Evolutionary conservation across 768 basidiomycete genomes (phyloP).

Genomic region (Amanita muscaria): DNA sequence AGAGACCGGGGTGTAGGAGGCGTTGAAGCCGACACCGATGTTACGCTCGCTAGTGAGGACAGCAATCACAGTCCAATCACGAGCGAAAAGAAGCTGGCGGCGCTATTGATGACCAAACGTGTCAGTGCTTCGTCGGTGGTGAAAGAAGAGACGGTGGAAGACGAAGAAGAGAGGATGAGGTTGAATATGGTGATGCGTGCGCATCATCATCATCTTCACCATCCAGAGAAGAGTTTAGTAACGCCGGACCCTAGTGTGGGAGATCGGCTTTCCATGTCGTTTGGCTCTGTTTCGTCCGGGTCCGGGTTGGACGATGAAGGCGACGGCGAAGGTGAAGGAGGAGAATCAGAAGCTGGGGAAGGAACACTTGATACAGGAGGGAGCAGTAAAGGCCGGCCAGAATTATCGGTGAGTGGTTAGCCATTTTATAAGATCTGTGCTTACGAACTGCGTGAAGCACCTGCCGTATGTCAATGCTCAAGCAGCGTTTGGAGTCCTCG

Average conservation of each 20-base stretch:
- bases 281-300: slow-evolving; percentile 3
- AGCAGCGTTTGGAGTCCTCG: slow-evolving; percentile 54
- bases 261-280: slow-evolving; percentile 5
- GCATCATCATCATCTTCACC: slow-evolving; percentile 9
- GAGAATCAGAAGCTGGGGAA: not conserved
- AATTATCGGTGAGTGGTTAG: not conserved
- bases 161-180: slow-evolving; percentile 1
- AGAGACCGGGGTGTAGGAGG: slow-evolving; percentile 7
- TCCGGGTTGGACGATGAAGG: not conserved
- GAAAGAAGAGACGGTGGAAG: slow-evolving; percentile 15
- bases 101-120: slow-evolving; percentile 13
- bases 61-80: slow-evolving; percentile 9
- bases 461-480: slow-evolving; percentile 32
- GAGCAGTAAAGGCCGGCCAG: not conserved
- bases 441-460: slow-evolving; percentile 5
- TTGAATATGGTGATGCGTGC: not conserved
- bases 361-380: slow-evolving; percentile 3
- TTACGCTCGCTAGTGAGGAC: slow-evolving; percentile 16
- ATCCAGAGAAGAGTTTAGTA: slow-evolving; percentile 13
- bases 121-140: slow-evolving; percentile 7
- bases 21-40: slow-evolving; percentile 19
- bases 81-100: slow-evolving; percentile 17
- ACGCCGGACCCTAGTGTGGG: slow-evolving; percentile 19
- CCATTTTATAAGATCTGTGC: not conserved
- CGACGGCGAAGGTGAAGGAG: not conserved